phyloP scores from a whole-genome alignment of 768 basidiomycete species.

The Gelatoporia subvermispora region DNA sequence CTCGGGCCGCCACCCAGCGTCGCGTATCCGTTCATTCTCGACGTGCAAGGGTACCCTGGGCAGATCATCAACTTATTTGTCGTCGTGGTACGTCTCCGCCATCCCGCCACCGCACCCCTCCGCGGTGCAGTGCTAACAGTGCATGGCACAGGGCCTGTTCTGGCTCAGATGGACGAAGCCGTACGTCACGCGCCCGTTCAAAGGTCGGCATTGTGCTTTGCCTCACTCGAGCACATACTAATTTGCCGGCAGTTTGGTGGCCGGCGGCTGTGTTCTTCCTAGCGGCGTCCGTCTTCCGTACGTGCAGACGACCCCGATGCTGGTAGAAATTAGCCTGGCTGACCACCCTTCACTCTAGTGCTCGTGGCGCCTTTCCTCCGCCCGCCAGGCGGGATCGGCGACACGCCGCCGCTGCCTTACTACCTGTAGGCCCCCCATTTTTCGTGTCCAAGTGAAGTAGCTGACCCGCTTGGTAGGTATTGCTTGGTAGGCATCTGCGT shows the following conservation, averaged over 20 bases:
- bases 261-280: slow-evolving; percentile 54
- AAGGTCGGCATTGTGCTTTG: slow-evolving; percentile 28
- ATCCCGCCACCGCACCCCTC: too few relatives aligned
- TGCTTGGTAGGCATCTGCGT: slow-evolving; percentile 49
- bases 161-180: slow-evolving; percentile 52
- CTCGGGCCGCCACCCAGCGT: slow-evolving; percentile 47
- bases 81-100: slow-evolving; percentile 34
- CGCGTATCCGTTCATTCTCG: slow-evolving; percentile 58
- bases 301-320: slow-evolving; percentile 14
- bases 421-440: slow-evolving; percentile 33
- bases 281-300: slow-evolving; percentile 45
- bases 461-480: slow-evolving; percentile 30
- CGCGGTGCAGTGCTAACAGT: neutral
- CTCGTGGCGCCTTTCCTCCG: slow-evolving; percentile 51
- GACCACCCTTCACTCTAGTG: slow-evolving; percentile 28
- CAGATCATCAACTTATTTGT: slow-evolving; percentile 57
- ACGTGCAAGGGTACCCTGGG: slow-evolving; percentile 46
- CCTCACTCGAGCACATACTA: neutral
- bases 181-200: slow-evolving; percentile 45
- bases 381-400: slow-evolving; percentile 50
- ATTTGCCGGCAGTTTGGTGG: slow-evolving; percentile 40
- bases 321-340: neutral
- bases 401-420: slow-evolving; percentile 57
- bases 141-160: slow-evolving; percentile 36
- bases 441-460: neutral